phyloP scores from a whole-genome alignment of 148 eudicot genomes.

The Amaranthus hypochondriacus region DNA sequence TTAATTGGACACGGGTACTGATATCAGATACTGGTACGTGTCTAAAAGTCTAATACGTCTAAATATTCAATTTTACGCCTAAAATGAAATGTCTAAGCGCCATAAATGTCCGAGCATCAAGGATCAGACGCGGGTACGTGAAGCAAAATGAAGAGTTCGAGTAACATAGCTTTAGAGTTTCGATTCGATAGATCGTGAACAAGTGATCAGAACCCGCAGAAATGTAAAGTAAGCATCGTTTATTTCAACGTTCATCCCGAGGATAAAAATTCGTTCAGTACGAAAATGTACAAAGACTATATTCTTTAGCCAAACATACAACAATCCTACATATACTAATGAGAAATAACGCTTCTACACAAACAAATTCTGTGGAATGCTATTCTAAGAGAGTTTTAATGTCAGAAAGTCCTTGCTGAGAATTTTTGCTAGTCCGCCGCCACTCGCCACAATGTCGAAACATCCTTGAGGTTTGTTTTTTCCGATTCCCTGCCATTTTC shows the following conservation, averaged over 20 bases:
- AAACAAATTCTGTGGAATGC: background rate
- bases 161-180: background rate
- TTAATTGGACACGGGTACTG: too few relatives aligned
- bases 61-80: too few relatives aligned
- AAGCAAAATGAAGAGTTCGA: too few relatives aligned
- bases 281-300: background rate
- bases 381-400: conserved; percentile 17
- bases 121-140: too few relatives aligned
- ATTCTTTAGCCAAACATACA: background rate
- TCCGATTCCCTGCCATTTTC: conserved; percentile 12
- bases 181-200: background rate
- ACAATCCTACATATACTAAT: background rate
- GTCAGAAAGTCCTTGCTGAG: conserved; percentile 15
- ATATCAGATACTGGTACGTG: too few relatives aligned
- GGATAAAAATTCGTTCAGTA: conserved; percentile 2
- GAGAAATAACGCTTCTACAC: too few relatives aligned
- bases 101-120: too few relatives aligned
- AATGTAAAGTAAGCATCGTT: background rate
- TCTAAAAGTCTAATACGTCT: too few relatives aligned
- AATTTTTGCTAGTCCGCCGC: conserved; percentile 10
- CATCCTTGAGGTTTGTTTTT: conserved; percentile 15
- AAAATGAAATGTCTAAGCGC: too few relatives aligned
- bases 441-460: conserved; percentile 4
- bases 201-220: background rate
- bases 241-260: background rate